Percentiles rank a stretch among this genome's conserved stretches.
Conservation (phyloP, 192 early-diverging fungal species). For the Funneliformis mosseae region DNA sequence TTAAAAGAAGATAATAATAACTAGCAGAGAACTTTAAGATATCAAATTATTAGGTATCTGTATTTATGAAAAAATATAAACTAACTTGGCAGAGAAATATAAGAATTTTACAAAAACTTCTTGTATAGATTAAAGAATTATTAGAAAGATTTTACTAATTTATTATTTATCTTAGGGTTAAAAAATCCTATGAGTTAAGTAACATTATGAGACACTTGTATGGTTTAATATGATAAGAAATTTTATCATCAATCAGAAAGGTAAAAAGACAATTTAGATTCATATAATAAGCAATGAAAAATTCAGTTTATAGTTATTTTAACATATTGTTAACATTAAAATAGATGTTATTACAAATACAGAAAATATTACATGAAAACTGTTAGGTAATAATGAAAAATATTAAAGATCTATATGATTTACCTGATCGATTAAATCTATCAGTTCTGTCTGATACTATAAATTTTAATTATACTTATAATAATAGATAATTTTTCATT, state of each 20-base stretch:
- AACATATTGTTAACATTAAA: too few species aligned
- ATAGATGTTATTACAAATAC: too few species aligned
- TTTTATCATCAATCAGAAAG: background rate
- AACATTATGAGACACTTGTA: constrained; percentile 6
- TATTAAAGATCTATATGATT: too few species aligned
- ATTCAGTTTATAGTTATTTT: background rate
- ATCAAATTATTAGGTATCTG: background rate
- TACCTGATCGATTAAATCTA: too few species aligned
- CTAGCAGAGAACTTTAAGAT: background rate
- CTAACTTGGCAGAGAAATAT: background rate
- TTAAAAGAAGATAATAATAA: background rate
- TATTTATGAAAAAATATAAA: background rate
- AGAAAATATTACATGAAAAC: too few species aligned
- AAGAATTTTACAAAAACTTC: background rate
- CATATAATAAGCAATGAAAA: background rate
- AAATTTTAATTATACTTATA: too few species aligned
- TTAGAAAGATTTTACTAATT: background rate
- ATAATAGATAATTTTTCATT: too few species aligned
- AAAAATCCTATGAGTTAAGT: background rate
- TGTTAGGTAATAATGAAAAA: too few species aligned
- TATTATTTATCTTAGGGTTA: background rate
- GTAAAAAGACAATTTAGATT: constrained; percentile 9
- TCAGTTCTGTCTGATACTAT: too few species aligned
- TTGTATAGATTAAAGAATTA: background rate
- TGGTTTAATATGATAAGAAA: background rate